Conservation (phyloP, 371 early-diverging fungal genomes). For the Cokeromyces recurvatus region DNA sequence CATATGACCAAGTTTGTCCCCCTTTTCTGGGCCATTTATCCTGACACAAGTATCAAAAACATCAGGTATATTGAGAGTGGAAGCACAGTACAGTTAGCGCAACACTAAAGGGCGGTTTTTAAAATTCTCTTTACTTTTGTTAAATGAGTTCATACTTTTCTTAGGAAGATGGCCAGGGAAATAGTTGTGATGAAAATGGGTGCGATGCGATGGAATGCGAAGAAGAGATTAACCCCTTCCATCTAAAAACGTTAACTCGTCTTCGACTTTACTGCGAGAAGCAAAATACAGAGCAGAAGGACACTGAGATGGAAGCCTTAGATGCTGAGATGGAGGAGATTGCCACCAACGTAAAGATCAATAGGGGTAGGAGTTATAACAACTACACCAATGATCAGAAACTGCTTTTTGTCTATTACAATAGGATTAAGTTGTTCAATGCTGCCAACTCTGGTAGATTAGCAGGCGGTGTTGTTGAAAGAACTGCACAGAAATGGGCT, state of each 20-base stretch:
- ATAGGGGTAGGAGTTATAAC: constrained; percentile 8
- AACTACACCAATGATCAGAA: constrained; percentile 12
- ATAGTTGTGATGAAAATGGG: neutral
- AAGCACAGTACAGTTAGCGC: no score
- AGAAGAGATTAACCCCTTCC: constrained; percentile 1
- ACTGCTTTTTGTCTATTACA: constrained; percentile 11
- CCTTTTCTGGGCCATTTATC: constrained; percentile 1
- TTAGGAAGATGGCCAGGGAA: constrained; percentile 5
- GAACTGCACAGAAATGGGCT: constrained; percentile 16
- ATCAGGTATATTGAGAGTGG: no score
- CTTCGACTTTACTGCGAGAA: constrained; percentile 7
- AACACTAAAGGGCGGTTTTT: constrained; percentile 3
- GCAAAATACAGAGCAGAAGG: constrained; percentile 8
- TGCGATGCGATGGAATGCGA: constrained; percentile 7
- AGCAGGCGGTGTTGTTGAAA: constrained; percentile 9
- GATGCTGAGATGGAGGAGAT: constrained; percentile 13
- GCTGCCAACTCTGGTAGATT: constrained; percentile 2
- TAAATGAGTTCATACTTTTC: constrained; percentile 4
- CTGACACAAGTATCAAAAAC: no score
- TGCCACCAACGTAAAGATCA: neutral
- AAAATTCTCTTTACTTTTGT: constrained; percentile 3
- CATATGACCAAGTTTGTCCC: no score
- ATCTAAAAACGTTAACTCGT: constrained; percentile 1
- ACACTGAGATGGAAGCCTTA: constrained; percentile 11
- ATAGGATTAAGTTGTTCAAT: constrained; percentile 11